These are phyloP conservation scores for Microthlaspi erraticum DNA, from an alignment of 345 rosid species.

Conservation along the genomic window DNA sequence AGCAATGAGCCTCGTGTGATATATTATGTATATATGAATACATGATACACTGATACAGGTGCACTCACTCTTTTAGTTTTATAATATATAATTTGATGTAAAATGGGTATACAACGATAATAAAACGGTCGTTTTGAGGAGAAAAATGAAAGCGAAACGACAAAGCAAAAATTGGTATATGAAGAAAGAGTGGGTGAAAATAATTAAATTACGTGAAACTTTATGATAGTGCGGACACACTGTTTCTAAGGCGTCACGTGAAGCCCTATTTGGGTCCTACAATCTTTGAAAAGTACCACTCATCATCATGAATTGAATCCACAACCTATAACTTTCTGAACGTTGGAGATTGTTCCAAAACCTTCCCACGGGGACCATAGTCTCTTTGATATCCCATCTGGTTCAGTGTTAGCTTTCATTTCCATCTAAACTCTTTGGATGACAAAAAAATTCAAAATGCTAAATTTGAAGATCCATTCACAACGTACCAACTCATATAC, in stretches of 20 bases:
- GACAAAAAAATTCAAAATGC: background rate
- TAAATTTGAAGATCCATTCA: background rate
- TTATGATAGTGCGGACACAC: constrained; percentile 33
- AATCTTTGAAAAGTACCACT: constrained; percentile 25
- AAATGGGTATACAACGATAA: constrained; percentile 16
- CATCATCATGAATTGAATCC: constrained; percentile 25
- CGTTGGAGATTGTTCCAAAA: constrained; percentile 36
- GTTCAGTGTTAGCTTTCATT: background rate
- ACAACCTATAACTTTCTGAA: constrained; percentile 28
- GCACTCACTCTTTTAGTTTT: background rate
- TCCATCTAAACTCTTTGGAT: background rate
- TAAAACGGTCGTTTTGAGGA: constrained; percentile 22
- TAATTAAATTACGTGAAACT: constrained; percentile 13
- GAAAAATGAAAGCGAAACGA: constrained; percentile 1
- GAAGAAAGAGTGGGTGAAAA: constrained; percentile 21
- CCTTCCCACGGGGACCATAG: constrained; percentile 7
- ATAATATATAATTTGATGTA: background rate
- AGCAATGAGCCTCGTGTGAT: constrained; percentile 24
- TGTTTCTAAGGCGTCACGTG: constrained; percentile 35
- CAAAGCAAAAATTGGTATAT: constrained; percentile 16
- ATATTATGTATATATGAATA: no score
- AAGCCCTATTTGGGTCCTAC: constrained; percentile 30
- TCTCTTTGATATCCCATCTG: background rate
- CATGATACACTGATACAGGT: background rate
- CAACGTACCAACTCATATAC: no score